phyloP scores from a whole-genome alignment of 2,329 filamentous ascomycete genomes.

The Apiospora malaysiana region DNA sequence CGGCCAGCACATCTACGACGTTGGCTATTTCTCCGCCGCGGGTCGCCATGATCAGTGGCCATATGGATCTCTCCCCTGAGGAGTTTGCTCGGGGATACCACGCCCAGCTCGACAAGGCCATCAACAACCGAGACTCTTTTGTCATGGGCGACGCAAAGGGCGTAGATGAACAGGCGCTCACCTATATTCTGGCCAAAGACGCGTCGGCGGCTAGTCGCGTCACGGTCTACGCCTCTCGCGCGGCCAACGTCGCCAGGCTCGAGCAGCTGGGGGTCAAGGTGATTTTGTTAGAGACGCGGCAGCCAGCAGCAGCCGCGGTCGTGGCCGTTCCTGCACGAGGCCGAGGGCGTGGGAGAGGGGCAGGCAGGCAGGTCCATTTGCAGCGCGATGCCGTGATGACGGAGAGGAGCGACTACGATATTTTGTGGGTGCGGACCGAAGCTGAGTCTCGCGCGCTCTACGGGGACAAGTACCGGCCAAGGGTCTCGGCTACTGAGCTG shows the following conservation, averaged over 20 bases:
- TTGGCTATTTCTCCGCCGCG: neutral
- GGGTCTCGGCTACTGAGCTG: neutral
- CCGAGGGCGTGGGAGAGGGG: neutral
- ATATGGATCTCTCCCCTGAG: neutral
- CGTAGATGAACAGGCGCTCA: neutral
- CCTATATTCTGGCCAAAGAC: neutral
- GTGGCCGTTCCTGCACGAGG: neutral
- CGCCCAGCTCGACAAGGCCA: neutral
- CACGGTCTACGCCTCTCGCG: neutral
- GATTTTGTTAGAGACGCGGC: neutral
- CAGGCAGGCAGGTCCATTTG: neutral
- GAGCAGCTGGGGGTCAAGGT: neutral
- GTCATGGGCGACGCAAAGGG: neutral
- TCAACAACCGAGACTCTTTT: neutral
- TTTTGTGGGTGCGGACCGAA: neutral
- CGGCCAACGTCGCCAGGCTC: neutral
- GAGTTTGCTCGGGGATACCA: neutral
- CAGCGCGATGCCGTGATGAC: slow-evolving; percentile 2
- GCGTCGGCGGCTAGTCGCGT: neutral
- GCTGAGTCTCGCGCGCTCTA: neutral
- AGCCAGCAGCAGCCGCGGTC: neutral
- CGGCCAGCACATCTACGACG: neutral
- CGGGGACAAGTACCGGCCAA: neutral
- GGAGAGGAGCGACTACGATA: neutral
- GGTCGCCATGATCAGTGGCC: slow-evolving; percentile 6